Evolutionary conservation across 495 filamentous ascomycete genomes (phyloP), one percentile per base, ranked within the genome.

Genomic region (Hypoxylon crocopeplum): DNA sequence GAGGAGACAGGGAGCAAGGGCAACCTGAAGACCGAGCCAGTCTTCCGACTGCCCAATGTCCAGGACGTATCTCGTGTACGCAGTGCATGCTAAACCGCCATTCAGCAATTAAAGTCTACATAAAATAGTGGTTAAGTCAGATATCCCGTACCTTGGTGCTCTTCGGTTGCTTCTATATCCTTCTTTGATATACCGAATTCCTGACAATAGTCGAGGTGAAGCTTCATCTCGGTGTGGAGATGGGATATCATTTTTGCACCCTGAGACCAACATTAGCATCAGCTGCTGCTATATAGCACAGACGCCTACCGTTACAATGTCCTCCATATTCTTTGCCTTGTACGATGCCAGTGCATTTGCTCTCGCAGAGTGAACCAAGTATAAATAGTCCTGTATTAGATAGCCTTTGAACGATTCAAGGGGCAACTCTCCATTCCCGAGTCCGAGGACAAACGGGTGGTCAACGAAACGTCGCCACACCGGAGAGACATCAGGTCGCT

Each of bases 311-410:
- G 83, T 84, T 15, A 82, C 78, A 62, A 93, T 90, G 47, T 91
- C 88, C 32, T 85, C 77, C 67, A 95, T 88, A 8, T 70, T 77
- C 56, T 85, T 88, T 2, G 86, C 82, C 66, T 97, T 97, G 75
- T 93, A 95, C 0, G 86, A 82, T 11, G 88, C 90, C 2, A 97
- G 78, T 6, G 90, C 85, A 74, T 92, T 92, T 57, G 90, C 90
- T 50, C 92, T 79, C 7, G 91, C 85, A 73, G 93, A 97, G 69
- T 96, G 92, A 29, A 95, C 89, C 16, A 97, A 77, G 63, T 91
- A 97, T 24, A 96, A 75, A 70, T 96, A 96, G 69, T 96, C 92
- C 64, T 97, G 92, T 17, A 93, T 80, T 34, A 97, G 78, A 65
- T 96, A 97, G 40, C 88, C 78, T 70, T 92, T 92, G 75, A 96